Evolutionary conservation across 164 flowering plant species (phyloP).

Genomic region (Macadamia integrifolia): DNA sequence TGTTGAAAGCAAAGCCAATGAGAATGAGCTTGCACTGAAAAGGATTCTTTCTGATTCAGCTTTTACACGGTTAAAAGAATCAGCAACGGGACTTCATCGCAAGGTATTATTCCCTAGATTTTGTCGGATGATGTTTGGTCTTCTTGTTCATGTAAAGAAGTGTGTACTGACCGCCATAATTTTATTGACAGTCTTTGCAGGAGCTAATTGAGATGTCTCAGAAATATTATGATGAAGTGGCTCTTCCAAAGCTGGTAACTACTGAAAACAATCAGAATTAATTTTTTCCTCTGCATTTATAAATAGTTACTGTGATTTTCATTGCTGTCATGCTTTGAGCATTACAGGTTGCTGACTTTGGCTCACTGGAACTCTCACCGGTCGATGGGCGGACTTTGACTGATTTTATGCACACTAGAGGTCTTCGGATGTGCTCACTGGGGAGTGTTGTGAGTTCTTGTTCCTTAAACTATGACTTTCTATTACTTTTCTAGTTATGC

Average conservation of each 20-base stretch:
- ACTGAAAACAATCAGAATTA: neutral
- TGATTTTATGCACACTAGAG: slow-evolving; percentile 99
- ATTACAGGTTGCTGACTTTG: slow-evolving; percentile 95
- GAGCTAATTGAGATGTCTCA: slow-evolving; percentile 76
- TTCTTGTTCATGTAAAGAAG: slow-evolving; percentile 3
- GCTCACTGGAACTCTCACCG: slow-evolving; percentile 96
- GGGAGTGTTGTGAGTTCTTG: slow-evolving; percentile 81
- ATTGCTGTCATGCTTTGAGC: slow-evolving; percentile 3
- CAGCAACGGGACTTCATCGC: slow-evolving; percentile 85
- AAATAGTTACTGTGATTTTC: neutral
- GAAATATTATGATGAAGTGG: slow-evolving; percentile 87
- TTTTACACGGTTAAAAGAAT: slow-evolving; percentile 74
- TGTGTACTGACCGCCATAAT: slow-evolving; percentile 21
- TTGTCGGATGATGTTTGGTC: neutral
- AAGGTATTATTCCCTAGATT: slow-evolving; percentile 48
- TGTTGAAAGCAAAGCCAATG: slow-evolving; percentile 35
- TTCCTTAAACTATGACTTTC: neutral
- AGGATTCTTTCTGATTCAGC: slow-evolving; percentile 60
- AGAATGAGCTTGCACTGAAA: slow-evolving; percentile 56
- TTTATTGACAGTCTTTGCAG: slow-evolving; percentile 61
- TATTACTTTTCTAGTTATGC: neutral
- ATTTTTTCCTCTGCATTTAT: neutral
- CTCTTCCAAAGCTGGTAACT: slow-evolving; percentile 91
- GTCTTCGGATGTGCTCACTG: slow-evolving; percentile 92
- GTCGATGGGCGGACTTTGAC: slow-evolving; percentile 98